These are phyloP conservation scores for Neurospora sp. DNA, from an alignment of 495 filamentous ascomycete genomes.

Conservation along the genomic window DNA sequence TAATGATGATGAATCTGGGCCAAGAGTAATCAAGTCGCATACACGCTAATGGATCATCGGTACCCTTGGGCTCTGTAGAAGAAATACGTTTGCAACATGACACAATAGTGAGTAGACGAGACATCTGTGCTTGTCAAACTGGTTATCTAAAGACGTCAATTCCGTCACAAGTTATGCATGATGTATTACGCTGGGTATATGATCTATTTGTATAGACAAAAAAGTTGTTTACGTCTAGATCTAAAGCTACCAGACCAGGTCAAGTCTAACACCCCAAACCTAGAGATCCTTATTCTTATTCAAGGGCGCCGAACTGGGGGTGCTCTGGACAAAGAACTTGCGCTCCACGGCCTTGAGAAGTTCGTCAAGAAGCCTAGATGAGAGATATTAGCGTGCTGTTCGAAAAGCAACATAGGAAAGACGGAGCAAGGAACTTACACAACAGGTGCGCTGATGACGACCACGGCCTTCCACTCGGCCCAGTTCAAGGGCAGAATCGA, in stretches of 20 bases:
- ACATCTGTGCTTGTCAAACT: background rate
- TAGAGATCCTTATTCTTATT: conserved; percentile 32
- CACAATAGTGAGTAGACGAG: background rate
- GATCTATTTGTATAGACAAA: background rate
- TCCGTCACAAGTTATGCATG: background rate
- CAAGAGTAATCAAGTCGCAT: background rate
- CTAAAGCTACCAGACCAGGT: background rate
- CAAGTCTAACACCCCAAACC: background rate
- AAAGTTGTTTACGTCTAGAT: background rate
- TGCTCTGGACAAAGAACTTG: conserved; percentile 39
- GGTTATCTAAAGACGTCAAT: background rate
- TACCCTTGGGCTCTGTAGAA: background rate
- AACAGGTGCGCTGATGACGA: conserved; percentile 82
- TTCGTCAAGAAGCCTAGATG: conserved; percentile 74
- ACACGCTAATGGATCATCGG: background rate
- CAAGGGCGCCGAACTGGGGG: conserved; percentile 14
- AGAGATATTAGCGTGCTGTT: conserved; percentile 25
- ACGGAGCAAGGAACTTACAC: conserved; percentile 54
- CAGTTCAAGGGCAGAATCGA: conserved; percentile 81
- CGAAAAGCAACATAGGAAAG: background rate
- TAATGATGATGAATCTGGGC: background rate
- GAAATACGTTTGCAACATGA: background rate
- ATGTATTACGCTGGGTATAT: background rate
- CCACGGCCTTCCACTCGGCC: conserved; percentile 89
- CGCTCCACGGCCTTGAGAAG: conserved; percentile 75